Evolutionary conservation across 2,329 filamentous ascomycete genomes (phyloP), one percentile per base, ranked within the genome.

Genomic region (Aspergillus alliaceus): DNA sequence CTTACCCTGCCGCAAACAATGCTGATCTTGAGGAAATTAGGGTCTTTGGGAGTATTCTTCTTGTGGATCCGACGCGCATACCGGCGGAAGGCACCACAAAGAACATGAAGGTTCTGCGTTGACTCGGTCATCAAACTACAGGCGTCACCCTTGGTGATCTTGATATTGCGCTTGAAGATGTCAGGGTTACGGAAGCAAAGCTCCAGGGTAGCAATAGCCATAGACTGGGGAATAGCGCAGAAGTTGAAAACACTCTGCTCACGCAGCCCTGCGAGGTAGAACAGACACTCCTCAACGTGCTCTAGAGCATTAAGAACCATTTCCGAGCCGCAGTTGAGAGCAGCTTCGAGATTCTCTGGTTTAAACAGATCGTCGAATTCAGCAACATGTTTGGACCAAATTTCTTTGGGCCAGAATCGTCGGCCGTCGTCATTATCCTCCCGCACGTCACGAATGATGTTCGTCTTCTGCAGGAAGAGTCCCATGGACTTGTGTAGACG

Each of bases 211-310:
- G 95, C 93, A 73, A 99, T 97, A 53, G 93, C 95, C 95, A 99
- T 99, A 63, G 87, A 82, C 76, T 99, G 95, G 2, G 95, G 95
- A 62, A 99, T 99, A 56, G 93, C 93, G 48, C 92, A 92, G 75
- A 99, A 99, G 83, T 99, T 99, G 86, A 99, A 99, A 25, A 96
- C 91, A 72, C 91, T 96, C 79, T 99, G 95, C 72, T 99, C 95
- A 64, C 89, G 88, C 62, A 99, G 86, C 47, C 90, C 95, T 5
- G 93, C 93, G 80, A 99, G 91, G 79, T 98, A 99, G 80, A 93
- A 97, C n/a, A 99, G 78, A 72, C 93, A 98, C 71, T 98, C 92
- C 63, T 97, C 92, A 4, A 85, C 89, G 65, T 96, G 90, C 70
- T 87, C 86, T 42, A 99, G 82, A 5, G 93, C 91, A 68, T 95